Evolutionary conservation across 441 rosid genomes (phyloP).

Genomic region (Biscutella laevigata): DNA sequence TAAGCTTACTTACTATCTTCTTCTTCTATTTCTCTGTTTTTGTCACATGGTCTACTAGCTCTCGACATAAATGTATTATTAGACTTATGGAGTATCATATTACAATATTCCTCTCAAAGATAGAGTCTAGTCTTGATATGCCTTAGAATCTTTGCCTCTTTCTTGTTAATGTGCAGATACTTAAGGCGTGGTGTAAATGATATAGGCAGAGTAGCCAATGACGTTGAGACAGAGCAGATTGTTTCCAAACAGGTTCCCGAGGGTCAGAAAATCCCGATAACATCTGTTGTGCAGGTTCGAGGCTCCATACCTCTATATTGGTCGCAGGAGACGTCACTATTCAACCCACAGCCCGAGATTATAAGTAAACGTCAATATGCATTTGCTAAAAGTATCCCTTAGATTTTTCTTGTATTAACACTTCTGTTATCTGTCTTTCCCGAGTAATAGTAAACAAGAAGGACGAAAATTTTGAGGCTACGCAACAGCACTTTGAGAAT

Average conservation of each 20-base stretch:
- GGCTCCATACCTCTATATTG: constrained; percentile 77
- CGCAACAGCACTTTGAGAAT: constrained; percentile 54
- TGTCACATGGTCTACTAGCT: background rate
- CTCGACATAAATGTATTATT: background rate
- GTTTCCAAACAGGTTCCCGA: constrained; percentile 50
- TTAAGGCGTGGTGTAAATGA: constrained; percentile 67
- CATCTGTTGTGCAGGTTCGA: constrained; percentile 61
- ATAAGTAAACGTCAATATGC: constrained; percentile 34
- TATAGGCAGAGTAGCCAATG: constrained; percentile 74
- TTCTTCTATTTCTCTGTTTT: background rate
- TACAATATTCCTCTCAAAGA: background rate
- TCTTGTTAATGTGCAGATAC: constrained; percentile 33
- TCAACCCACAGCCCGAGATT: constrained; percentile 65
- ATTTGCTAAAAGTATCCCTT: background rate
- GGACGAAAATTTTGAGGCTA: constrained; percentile 50
- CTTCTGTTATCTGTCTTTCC: constrained; percentile 13
- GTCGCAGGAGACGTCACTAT: constrained; percentile 64
- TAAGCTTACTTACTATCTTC: background rate
- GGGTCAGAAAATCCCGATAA: constrained; percentile 39
- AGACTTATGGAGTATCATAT: background rate
- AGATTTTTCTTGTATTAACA: background rate
- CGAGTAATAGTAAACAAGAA: constrained; percentile 40
- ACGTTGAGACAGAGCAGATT: constrained; percentile 79
- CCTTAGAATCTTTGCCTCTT: constrained; percentile 6
- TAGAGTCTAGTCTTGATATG: background rate